phyloP scores from a whole-genome alignment of 495 filamentous ascomycete genomes.

The Hypoxylon crocopeplum region DNA sequence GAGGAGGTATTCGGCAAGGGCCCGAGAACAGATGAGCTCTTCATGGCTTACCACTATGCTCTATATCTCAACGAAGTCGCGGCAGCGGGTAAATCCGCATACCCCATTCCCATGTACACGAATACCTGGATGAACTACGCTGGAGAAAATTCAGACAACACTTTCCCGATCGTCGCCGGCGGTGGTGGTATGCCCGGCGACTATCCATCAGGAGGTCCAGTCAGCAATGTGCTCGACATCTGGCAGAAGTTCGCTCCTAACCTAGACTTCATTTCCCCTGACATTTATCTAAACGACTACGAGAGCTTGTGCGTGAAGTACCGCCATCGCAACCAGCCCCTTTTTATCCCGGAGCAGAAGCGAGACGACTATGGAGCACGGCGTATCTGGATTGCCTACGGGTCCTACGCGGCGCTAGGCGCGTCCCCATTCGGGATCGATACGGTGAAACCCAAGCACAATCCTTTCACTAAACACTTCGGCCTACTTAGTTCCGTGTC shows the following conservation, averaged over 20 bases:
- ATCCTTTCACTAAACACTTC: constrained; percentile 51
- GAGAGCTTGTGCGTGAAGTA: constrained; percentile 49
- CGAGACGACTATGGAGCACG: constrained; percentile 56
- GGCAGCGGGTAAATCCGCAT: constrained; percentile 48
- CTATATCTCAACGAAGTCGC: constrained; percentile 54
- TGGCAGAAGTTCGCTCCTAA: constrained; percentile 52
- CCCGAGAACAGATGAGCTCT: constrained; percentile 53
- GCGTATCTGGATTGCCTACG: constrained; percentile 53
- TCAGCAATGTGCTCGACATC: constrained; percentile 52
- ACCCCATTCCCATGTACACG: constrained; percentile 54
- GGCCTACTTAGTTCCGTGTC: constrained; percentile 45
- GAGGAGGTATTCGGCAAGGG: constrained; percentile 50
- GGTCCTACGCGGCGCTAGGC: constrained; percentile 51
- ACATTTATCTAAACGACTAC: constrained; percentile 58
- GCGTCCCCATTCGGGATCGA: constrained; percentile 57
- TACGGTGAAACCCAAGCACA: constrained; percentile 44
- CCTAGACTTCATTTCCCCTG: constrained; percentile 58
- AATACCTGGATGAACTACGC: constrained; percentile 55
- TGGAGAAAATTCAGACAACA: constrained; percentile 1
- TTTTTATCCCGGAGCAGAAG: constrained; percentile 61
- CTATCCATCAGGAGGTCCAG: constrained; percentile 55
- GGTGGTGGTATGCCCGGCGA: constrained; percentile 53
- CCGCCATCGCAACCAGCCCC: constrained; percentile 51
- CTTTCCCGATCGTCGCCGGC: constrained; percentile 46
- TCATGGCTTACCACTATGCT: constrained; percentile 60